Evolutionary conservation across 2,329 filamentous ascomycete species (phyloP), one percentile per base, ranked within the genome.

Genomic region (Apiospora saccharicola): DNA sequence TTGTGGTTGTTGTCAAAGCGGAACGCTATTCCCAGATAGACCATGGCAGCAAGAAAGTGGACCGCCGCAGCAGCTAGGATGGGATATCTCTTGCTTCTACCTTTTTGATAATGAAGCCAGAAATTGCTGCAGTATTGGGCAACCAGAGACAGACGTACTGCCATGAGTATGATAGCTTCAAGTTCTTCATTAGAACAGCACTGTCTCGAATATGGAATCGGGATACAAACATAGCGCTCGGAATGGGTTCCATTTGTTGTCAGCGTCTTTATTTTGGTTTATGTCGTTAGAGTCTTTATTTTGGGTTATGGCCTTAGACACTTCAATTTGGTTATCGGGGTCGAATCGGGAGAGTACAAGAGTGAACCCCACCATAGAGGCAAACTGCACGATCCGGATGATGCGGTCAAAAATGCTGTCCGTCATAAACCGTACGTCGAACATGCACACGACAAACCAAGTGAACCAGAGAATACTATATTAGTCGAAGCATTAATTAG

Each of bases 391-490:
- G 3, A 85, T 87, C 76, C 90, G 88, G 71, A 86, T 86, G n/a
- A 85, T 73, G 49, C 90, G 86, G 74, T 91, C 88, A 75, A 92
- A 91, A 37, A 92, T 82, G 47, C 87, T 90, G 79, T 93, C 90
- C 22, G 88, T 85, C 2, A 89, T 86, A 77, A 91, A 93, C 0
- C 90, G 89, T 30, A 92, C 87, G 79, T 93, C 91, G 77, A 90
- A 92, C 1, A 92, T 80, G 19, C 86, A 86, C 30, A 90, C 87
- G 72, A 90, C 84, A 49, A 92, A 86, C 91, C 91, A 93, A 12
- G 88, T 91, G 73, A 91, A 87, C 90, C 90, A 92, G 5, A 92
- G 80, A 72, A 85, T 79, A 0, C 78, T 79, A 12, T n/a, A n/a
- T n/a, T n/a, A n/a, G n/a, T n/a, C n/a, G n/a, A n/a, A n/a, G n/a